Evolutionary conservation across 345 rosid species (phyloP), one percentile per base, ranked within the genome.

Genomic region (Eucalyptus melliodora): DNA sequence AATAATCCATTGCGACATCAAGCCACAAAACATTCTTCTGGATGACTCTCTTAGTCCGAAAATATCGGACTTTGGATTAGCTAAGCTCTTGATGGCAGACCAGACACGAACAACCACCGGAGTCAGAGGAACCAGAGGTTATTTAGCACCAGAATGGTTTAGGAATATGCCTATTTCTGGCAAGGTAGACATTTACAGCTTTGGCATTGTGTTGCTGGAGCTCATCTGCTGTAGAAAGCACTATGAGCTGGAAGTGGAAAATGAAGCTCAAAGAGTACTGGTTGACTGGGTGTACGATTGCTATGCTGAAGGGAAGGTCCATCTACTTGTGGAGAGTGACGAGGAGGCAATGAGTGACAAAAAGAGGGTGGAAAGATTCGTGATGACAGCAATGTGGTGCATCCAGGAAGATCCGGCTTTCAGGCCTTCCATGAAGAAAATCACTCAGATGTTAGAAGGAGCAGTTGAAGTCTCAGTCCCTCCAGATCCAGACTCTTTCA

Each of bases 361-460:
- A 82, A 88, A 62, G 82, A 92, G 81, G 24, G 91, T 95, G 72
- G 89, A 91, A 91, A 92, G 89, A 49, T 92, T 88, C 50, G 95
- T 93, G 92, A 93, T n/a, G 93, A 93, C 92, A 49, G 94, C 93
- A 55, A 89, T 94, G 55, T 94, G 96, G 94, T 94, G 96, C 93
- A 94, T 95, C 81, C 96, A 92, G 86, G 94, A 93, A 88, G 96
- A 92, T 72, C 94, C 92, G 62, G 88, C 89, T 16, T 80, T 93
- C 26, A 93, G 95, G 89, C 96, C 95, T 21, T 69, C 91, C 14
- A 93, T 93, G 94, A 93, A 92, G 92, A 90, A 89, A 50, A 91
- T 95, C 23, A 87, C 90, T 51, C 95, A 89, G 81, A 92, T 92
- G 95, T 87, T 91, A 16, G 93, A 93, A 89, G 94, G 92, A 53